Evolutionary conservation across 176 grass and related monocot genomes (phyloP).

Genomic region (Eremochloa ophiuroides): DNA sequence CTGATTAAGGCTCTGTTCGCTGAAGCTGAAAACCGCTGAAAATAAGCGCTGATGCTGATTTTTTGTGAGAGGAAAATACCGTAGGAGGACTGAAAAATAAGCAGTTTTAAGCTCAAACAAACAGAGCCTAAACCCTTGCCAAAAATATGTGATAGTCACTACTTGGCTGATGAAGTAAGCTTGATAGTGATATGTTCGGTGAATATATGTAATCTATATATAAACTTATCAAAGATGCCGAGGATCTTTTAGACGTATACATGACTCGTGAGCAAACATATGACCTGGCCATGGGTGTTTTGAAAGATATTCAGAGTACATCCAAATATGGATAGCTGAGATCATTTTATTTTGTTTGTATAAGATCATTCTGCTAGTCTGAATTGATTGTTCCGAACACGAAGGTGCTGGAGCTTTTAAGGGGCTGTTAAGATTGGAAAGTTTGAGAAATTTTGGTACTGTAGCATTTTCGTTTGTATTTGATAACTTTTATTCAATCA

Average conservation of each 20-base stretch:
- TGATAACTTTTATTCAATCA: too few relatives aligned
- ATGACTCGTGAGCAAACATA: neutral
- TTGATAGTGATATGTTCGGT: neutral
- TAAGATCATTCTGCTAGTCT: neutral
- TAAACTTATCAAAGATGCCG: conserved; percentile 16
- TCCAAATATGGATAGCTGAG: neutral
- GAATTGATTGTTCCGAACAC: conserved; percentile 6
- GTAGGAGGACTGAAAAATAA: too few relatives aligned
- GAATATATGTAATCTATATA: conserved; percentile 24
- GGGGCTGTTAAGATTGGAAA: too few relatives aligned
- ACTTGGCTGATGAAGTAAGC: conserved; percentile 2
- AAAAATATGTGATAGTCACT: neutral
- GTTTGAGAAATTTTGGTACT: too few relatives aligned
- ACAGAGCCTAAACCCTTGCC: neutral
- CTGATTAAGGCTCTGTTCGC: too few relatives aligned
- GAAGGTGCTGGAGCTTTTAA: neutral
- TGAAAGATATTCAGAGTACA: neutral
- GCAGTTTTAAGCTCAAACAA: too few relatives aligned
- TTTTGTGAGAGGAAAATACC: too few relatives aligned
- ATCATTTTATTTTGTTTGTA: neutral
- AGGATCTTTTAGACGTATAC: conserved; percentile 20
- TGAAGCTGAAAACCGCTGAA: too few relatives aligned
- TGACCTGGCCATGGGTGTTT: neutral
- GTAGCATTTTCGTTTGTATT: too few relatives aligned
- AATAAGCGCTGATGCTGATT: too few relatives aligned